A percentile compares a stretch with the other conserved stretches of the same genome.
phyloP scores from a whole-genome alignment of 768 basidiomycete genomes.

The Cubamyces sp. region DNA sequence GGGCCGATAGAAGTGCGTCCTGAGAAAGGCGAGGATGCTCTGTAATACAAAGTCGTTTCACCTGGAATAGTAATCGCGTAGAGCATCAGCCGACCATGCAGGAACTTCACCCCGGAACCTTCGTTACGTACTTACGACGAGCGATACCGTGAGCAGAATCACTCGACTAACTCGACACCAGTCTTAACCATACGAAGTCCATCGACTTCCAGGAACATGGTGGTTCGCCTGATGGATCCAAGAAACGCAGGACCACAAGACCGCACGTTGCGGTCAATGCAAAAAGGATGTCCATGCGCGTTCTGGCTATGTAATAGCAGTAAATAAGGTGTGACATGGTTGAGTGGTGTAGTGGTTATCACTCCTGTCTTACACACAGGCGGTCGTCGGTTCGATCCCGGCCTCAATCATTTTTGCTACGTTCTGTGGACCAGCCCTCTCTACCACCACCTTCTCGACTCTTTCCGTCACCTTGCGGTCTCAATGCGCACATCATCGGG shows the following conservation, averaged over 20 bases:
- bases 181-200: neutral
- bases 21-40: constrained; percentile 1
- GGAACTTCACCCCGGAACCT: constrained; percentile 2
- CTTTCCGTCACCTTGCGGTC: neutral
- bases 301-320: neutral
- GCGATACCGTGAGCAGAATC: neutral
- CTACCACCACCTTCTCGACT: neutral
- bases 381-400: constrained; percentile 28
- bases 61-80: constrained; percentile 9
- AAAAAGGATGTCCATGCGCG: no score
- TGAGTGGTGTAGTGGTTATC: constrained; percentile 28
- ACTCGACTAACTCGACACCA: neutral
- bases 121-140: constrained; percentile 11
- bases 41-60: neutral
- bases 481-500: neutral
- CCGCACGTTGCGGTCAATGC: no score
- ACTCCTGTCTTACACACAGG: constrained; percentile 23
- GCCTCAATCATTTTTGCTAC: constrained; percentile 16
- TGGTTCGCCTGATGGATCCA: neutral
- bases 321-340: neutral
- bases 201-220: neutral
- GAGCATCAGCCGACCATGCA: constrained; percentile 8
- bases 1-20: neutral
- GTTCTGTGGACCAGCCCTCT: neutral
- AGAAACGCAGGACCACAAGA: no score